These are phyloP conservation scores for Echinochloa phyllopogon DNA, from an alignment of 176 grass and related monocot species.

Conservation along the genomic window DNA sequence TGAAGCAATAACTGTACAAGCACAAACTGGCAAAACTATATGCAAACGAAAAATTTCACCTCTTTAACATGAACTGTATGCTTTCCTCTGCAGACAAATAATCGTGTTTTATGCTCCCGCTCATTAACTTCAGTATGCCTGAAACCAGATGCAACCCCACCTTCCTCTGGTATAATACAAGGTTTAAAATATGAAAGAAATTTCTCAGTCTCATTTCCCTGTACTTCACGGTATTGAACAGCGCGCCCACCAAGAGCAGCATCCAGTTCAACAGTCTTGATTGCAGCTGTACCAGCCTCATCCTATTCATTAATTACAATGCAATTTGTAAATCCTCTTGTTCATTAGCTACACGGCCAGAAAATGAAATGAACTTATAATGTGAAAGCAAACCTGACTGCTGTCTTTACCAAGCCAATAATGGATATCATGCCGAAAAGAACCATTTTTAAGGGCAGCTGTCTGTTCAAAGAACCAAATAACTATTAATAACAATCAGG, in stretches of 20 bases:
- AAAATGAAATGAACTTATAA: slow-evolving; percentile 24
- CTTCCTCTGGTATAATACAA: slow-evolving; percentile 96
- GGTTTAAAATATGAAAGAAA: slow-evolving; percentile 99
- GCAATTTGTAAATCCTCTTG: slow-evolving; percentile 31
- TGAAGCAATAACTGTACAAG: slow-evolving; percentile 17
- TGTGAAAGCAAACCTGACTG: slow-evolving; percentile 71
- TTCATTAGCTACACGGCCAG: slow-evolving; percentile 19
- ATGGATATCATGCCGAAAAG: slow-evolving; percentile 88
- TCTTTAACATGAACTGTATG: slow-evolving; percentile 99
- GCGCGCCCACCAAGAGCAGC: slow-evolving; percentile 89
- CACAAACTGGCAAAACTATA: slow-evolving; percentile 29
- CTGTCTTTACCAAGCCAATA: slow-evolving; percentile 99
- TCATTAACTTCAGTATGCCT: slow-evolving; percentile 80
- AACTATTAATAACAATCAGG: slow-evolving; percentile 20
- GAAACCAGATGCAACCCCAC: slow-evolving; percentile 84
- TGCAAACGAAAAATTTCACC: slow-evolving; percentile 47
- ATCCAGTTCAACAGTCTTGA: slow-evolving; percentile 96
- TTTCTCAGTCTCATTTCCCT: slow-evolving; percentile 95
- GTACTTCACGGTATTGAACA: slow-evolving; percentile 97
- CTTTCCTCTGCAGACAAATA: slow-evolving; percentile 98
- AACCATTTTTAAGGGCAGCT: slow-evolving; percentile 85
- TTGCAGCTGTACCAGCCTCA: slow-evolving; percentile 92
- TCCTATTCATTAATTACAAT: slow-evolving; percentile 69
- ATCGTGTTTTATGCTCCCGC: slow-evolving; percentile 64
- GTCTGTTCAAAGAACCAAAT: slow-evolving; percentile 62